phyloP scores from a whole-genome alignment of 2,329 filamentous ascomycete species.

The Fusarium tricinctum region DNA sequence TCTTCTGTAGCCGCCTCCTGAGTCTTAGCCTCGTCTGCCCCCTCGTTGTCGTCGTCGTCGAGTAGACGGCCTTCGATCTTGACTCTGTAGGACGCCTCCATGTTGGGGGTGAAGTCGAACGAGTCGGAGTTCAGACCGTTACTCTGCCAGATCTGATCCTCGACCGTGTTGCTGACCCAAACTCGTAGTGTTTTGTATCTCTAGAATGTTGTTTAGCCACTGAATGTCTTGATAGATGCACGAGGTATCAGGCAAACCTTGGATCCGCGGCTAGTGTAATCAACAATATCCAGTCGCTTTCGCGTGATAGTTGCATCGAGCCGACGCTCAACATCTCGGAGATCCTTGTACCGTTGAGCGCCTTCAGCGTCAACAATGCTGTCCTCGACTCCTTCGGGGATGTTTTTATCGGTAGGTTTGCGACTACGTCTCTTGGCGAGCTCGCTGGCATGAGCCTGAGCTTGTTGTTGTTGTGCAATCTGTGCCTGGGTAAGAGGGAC shows the following conservation, averaged over 20 bases:
- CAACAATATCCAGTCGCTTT: constrained; percentile 91
- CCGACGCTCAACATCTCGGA: constrained; percentile 88
- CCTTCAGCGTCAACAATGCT: constrained; percentile 82
- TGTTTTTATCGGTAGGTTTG: constrained; percentile 94
- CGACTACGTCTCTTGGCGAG: constrained; percentile 83
- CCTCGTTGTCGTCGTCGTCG: constrained; percentile 75
- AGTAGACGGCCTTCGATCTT: constrained; percentile 92
- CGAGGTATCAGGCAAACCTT: constrained; percentile 64
- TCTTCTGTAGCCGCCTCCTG: constrained; percentile 52
- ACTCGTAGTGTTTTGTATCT: constrained; percentile 88
- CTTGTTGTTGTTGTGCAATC: constrained; percentile 65
- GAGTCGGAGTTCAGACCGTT: constrained; percentile 76
- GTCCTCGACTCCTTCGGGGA: constrained; percentile 90
- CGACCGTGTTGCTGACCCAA: constrained; percentile 94
- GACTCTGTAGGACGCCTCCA: constrained; percentile 86
- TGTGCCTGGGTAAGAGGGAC: constrained; percentile 68
- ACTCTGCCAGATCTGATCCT: constrained; percentile 94
- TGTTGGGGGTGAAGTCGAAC: constrained; percentile 84
- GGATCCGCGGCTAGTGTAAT: constrained; percentile 79
- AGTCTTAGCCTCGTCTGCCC: constrained; percentile 67
- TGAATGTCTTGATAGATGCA: not conserved
- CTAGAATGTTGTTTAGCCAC: constrained; percentile 55
- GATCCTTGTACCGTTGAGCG: constrained; percentile 82
- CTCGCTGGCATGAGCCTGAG: constrained; percentile 70
- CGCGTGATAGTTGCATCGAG: constrained; percentile 94